These are phyloP conservation scores for Peronospora destructor DNA, from an alignment of 352 stramenopile species.

Conservation along the genomic window DNA sequence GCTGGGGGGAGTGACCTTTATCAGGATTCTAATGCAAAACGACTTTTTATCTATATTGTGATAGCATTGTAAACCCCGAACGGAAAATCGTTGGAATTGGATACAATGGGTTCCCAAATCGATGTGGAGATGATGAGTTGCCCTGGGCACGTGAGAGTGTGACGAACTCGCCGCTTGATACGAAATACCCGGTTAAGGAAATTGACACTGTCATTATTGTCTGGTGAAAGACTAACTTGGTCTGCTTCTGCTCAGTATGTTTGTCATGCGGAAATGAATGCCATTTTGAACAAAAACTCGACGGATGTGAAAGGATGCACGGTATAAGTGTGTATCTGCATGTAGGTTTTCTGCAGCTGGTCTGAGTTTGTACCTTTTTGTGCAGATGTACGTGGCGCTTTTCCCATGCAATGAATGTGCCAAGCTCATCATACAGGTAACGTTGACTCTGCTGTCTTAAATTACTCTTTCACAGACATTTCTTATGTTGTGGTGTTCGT, in stretches of 20 bases:
- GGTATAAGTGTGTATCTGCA: slow-evolving; percentile 26
- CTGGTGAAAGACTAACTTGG: slow-evolving; percentile 5
- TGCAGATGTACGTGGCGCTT: slow-evolving; percentile 94
- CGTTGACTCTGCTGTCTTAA: background rate
- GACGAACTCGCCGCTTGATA: slow-evolving; percentile 83
- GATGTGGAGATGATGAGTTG: slow-evolving; percentile 92
- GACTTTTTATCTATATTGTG: slow-evolving; percentile 1
- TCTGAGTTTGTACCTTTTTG: slow-evolving; percentile 2
- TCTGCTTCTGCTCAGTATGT: slow-evolving; percentile 81
- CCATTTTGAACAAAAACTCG: slow-evolving; percentile 98
- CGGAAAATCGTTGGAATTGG: slow-evolving; percentile 97
- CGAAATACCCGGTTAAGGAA: slow-evolving; percentile 86
- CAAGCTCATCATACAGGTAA: slow-evolving; percentile 97
- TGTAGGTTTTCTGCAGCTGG: background rate
- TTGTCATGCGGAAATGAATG: slow-evolving; percentile 98
- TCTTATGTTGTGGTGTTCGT: slow-evolving; percentile 2
- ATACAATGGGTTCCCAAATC: slow-evolving; percentile 98
- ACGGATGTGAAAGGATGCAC: slow-evolving; percentile 89
- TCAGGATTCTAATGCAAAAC: no score
- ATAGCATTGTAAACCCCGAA: slow-evolving; percentile 91
- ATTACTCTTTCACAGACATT: background rate
- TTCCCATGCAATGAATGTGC: slow-evolving; percentile 99
- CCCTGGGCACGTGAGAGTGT: slow-evolving; percentile 87
- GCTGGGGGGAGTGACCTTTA: background rate
- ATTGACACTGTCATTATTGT: background rate